Evolutionary conservation across 805 yeast species (phyloP).

Genomic region (Zygosaccharomyces siamensis): DNA sequence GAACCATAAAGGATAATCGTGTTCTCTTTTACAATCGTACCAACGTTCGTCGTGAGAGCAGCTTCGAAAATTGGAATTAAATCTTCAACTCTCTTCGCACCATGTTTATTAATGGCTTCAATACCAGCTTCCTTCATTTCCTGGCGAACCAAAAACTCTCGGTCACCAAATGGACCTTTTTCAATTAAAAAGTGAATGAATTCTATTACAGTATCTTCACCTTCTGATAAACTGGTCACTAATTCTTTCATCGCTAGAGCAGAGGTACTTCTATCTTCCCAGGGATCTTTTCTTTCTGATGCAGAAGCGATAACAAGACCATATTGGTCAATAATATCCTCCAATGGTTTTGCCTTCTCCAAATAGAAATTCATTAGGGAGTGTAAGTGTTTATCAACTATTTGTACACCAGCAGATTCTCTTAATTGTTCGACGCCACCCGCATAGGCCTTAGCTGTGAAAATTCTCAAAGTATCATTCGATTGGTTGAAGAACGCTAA

Average conservation of each 20-base stretch:
- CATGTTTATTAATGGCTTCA: slow-evolving; percentile 60
- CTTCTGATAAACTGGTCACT: slow-evolving; percentile 42
- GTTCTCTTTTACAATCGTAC: slow-evolving; percentile 61
- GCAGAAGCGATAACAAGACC: slow-evolving; percentile 69
- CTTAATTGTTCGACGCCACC: slow-evolving; percentile 48
- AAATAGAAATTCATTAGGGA: slow-evolving; percentile 52
- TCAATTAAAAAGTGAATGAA: slow-evolving; percentile 61
- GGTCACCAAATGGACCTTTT: slow-evolving; percentile 68
- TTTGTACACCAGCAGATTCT: slow-evolving; percentile 22
- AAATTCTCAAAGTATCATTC: slow-evolving; percentile 65
- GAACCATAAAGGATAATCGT: slow-evolving; percentile 87
- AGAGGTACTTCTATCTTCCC: slow-evolving; percentile 82
- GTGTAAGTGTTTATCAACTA: slow-evolving; percentile 37
- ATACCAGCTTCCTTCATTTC: slow-evolving; percentile 90
- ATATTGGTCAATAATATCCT: slow-evolving; percentile 70
- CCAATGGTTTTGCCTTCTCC: slow-evolving; percentile 63
- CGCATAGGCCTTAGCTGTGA: slow-evolving; percentile 62
- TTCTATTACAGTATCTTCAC: slow-evolving; percentile 40
- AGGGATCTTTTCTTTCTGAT: slow-evolving; percentile 60
- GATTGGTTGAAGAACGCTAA: slow-evolving; percentile 48
- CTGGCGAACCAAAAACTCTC: slow-evolving; percentile 64
- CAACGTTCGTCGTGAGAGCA: slow-evolving; percentile 39
- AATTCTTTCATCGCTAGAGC: slow-evolving; percentile 61
- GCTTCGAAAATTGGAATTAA: slow-evolving; percentile 78
- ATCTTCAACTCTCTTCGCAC: slow-evolving; percentile 60